Base-by-base conservation (phyloP, 441 rosid genomes). In the Erodium trifolium region DNA sequence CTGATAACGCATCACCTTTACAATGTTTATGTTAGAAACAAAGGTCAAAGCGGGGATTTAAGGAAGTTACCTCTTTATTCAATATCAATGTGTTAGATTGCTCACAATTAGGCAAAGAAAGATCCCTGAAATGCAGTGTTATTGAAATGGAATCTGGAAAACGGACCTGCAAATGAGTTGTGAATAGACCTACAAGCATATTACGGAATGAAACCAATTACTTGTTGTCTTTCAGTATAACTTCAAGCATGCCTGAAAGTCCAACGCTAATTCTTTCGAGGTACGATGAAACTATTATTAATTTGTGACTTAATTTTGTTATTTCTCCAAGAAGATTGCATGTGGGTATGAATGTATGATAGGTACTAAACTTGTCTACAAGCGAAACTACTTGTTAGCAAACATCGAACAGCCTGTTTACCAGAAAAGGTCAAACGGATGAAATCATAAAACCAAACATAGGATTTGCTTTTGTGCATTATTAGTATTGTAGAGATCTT, bases 271-370 rank as follows among this genome's bases (percentile, higher is more conserved):
- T 8, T 43, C 49, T 43, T 43, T 9, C 12, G 49, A 43, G 12
- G 49, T 43, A 43, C 12, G 12, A 43, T 43, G 12, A 43, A 43
- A 43, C 7, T 9, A 43, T 43, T 8, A 43, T 43, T 43, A 43
- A 43, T 11, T 8, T 43, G 11, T 9, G 12, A 8, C 49, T 49
- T n/a, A n/a, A 49, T 12, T 11, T 49, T 49, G 57, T 49, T 12
- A 49, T 49, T 49, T 43, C 57, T 49, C 57, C 57, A 49, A 49
- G 57, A 49, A 47, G 14, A 47, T 49, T 49, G 57, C 5, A n/a
- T 49, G 13, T n/a, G 13, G 5, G 57, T 9, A 43, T 43, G 12
- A 8, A 23, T 23, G 27, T 23, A 23, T 23, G 27, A 23, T 34
- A 34, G 37, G 37, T 34, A 34, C 5, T 34, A 34, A 43, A 11